phyloP scores from a whole-genome alignment of 495 filamentous ascomycete species.

The Jackrogersella multiformis region DNA sequence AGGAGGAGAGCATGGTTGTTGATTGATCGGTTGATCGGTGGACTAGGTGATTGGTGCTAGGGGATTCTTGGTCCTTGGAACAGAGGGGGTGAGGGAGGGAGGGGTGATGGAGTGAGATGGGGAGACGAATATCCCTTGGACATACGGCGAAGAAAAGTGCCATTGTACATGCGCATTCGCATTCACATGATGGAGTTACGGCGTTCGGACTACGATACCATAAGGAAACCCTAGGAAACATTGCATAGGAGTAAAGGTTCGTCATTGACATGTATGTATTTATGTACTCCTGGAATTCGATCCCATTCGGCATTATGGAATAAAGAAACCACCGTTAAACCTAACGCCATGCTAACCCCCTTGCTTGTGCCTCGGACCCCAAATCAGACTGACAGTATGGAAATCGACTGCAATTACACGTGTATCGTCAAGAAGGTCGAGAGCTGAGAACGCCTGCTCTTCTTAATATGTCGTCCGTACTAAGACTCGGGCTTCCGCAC shows the following conservation, averaged over 20 bases:
- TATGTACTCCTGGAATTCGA: neutral
- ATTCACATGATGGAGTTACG: conserved; percentile 30
- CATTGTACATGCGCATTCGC: neutral
- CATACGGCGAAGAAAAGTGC: no score
- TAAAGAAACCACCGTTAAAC: neutral
- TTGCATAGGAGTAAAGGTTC: neutral
- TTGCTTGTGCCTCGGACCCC: neutral
- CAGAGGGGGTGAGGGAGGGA: no score
- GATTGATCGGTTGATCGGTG: no score
- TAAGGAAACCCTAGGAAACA: neutral
- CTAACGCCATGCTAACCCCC: conserved; percentile 16
- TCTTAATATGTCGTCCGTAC: conserved; percentile 73
- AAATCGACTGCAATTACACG: neutral
- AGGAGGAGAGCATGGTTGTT: conserved; percentile 40
- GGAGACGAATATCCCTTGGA: neutral
- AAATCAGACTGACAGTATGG: neutral
- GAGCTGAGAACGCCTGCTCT: conserved; percentile 58
- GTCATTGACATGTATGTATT: neutral
- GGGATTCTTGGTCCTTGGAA: neutral
- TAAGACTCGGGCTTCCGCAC: conserved; percentile 67
- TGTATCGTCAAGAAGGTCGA: neutral
- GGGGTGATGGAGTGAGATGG: neutral
- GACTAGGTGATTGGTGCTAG: no score
- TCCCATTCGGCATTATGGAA: conserved; percentile 9
- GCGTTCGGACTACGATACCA: conserved; percentile 28